Base-by-base conservation (phyloP, 2,329 filamentous ascomycete genomes). In the Neofusicoccum kwambonambiense region DNA sequence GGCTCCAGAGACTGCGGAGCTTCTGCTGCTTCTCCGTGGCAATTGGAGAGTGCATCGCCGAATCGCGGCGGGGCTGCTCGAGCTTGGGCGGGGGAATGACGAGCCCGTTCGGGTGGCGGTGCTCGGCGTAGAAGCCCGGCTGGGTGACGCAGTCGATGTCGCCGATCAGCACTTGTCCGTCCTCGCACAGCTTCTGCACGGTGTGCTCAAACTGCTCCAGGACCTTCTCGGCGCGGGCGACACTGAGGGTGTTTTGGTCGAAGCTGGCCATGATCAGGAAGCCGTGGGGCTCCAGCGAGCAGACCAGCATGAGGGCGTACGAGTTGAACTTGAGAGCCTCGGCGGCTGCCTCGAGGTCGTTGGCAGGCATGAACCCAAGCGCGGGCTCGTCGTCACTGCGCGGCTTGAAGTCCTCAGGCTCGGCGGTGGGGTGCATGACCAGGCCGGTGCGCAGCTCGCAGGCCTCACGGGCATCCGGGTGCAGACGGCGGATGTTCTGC, bases 271-370 rank as follows among this genome's bases (percentile, higher is more conserved):
- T 87, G 64, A 87, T 78, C 13, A 83, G 74, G 71, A 89, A 85
- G 1, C 84, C 82, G 67, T 81, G 78, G 1, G 82, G 79, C 41
- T 86, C 83, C 4, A 89, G 76, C 3, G 84, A 87, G 73, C 87
- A 90, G 50, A 89, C 87, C 17, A 90, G 76, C 79, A 90, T 89
- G 39, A 90, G 82, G 1, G 86, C 83, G 70, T 89, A 89, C 0
- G 81, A 81, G 63, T 83, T 82, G 71, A 83, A 83, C 65, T 82
- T 80, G 0, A 88, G 79, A 0, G 86, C 86, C 68, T 89, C 86
- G 52, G 84, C 81, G 0, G 85, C 86, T 1, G 84, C 83, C 67
- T 88, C 85, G 0, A 77, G 79, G 66, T 87, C 85, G 37, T 83
- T 81, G 0, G 84, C 81, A 0, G 85, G 85, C 4, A 87, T 81